Base-by-base conservation (phyloP, 495 filamentous ascomycete species). In the Sordaria brevicollis region DNA sequence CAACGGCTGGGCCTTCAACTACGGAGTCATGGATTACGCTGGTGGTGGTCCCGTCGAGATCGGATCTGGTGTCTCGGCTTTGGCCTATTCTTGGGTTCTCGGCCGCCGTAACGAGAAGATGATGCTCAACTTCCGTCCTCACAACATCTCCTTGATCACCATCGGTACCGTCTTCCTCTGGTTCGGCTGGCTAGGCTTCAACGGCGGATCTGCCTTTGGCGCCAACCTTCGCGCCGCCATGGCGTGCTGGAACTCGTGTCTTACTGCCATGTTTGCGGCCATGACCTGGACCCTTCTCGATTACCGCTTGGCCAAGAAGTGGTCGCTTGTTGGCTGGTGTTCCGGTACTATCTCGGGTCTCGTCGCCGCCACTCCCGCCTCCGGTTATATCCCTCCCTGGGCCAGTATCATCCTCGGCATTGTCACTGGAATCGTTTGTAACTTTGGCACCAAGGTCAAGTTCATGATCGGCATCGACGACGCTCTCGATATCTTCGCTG, bases 161-260 rank as follows among this genome's bases (percentile, higher is more conserved):
- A 90, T 99, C 74, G 95, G 95, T 65, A 98, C 95, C 9, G 87
- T 96, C 68, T 88, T 99, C 77, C 91, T 99, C 65, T 98, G 94
- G 94, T 97, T 98, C 78, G 95, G 95, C 75, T 98, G 96, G 95
- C 84, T 99, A 71, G 96, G 93, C 43, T 99, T 99, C 87, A 98
- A 99, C 85, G 95, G 95, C 74, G 95, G 95, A 65, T 97, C 94
- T 8, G 81, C 95, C n/a, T 97, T 97, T 75, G 95, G 96, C 75
- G 92, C 96, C 69, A 99, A 98, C 83, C 85, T 99, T 65, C 91
- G 96, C 71, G 96, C 96, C 29, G 87, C 90, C 67, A 95, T 97
- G 90, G 94, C 95, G 37, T 97, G 93, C 88, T 97, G 94, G 92
- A 97, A 97, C 85, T 90, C 91, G 49, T 97, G 96, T 83, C 76